These are phyloP conservation scores for Penicillium janthinellum DNA, from an alignment of 2,329 filamentous ascomycete species.

Conservation along the genomic window DNA sequence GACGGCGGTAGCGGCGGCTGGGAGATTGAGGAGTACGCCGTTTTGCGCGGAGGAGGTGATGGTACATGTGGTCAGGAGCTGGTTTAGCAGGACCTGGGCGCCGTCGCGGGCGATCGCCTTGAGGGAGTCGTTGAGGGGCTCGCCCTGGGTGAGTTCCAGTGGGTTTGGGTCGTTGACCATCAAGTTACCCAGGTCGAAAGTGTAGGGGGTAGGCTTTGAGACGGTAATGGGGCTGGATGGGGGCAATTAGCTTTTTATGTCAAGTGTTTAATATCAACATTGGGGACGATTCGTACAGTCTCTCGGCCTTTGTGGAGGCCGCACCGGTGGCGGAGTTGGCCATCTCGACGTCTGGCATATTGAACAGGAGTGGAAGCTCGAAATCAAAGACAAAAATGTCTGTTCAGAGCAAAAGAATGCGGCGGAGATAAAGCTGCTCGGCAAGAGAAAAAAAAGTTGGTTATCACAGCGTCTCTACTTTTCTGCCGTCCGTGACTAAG, in stretches of 20 bases:
- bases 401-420: constrained; percentile 3
- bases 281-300: constrained; percentile 38
- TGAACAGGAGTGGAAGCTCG: constrained; percentile 5
- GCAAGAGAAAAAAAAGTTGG: constrained; percentile 36
- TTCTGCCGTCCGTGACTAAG: constrained; percentile 25
- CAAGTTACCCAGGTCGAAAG: constrained; percentile 86
- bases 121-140: constrained; percentile 66
- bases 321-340: constrained; percentile 23
- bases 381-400: background rate
- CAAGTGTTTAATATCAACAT: constrained; percentile 8
- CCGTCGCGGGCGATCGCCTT: constrained; percentile 78
- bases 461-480: constrained; percentile 32
- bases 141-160: constrained; percentile 57
- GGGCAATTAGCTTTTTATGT: constrained; percentile 18
- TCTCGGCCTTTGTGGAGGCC: constrained; percentile 37
- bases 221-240: constrained; percentile 60
- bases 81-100: constrained; percentile 89
- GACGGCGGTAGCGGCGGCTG: constrained; percentile 67
- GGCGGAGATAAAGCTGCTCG: constrained; percentile 14
- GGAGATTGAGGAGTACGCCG: constrained; percentile 78
- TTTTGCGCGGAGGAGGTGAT: constrained; percentile 65
- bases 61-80: constrained; percentile 85
- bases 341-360: constrained; percentile 35
- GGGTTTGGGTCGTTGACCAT: constrained; percentile 87
- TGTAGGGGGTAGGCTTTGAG: constrained; percentile 84